A percentile compares a stretch with the other conserved stretches of the same genome.
These are phyloP conservation scores for Suhomyces pyralidae DNA, from an alignment of 805 yeast genomes.

Conservation along the genomic window DNA sequence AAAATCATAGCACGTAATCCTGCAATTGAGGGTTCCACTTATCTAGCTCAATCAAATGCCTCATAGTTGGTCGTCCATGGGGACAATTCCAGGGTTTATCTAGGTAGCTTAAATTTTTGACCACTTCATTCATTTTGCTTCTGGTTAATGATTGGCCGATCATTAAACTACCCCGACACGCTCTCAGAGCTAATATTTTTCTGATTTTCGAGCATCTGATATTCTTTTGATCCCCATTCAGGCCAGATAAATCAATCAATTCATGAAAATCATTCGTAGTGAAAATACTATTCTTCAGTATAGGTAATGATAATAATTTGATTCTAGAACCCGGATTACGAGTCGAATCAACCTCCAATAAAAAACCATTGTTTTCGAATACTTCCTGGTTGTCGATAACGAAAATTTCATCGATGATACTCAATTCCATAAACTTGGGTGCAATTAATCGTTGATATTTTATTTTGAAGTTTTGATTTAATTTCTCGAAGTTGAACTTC, in stretches of 20 bases:
- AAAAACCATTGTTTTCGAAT: slow-evolving; percentile 76
- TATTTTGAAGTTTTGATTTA: slow-evolving; percentile 53
- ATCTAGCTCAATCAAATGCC: slow-evolving; percentile 70
- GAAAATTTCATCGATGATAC: slow-evolving; percentile 72
- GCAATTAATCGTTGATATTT: slow-evolving; percentile 64
- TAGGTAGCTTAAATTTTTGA: slow-evolving; percentile 61
- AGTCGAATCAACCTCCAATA: slow-evolving; percentile 46
- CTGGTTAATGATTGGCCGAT: slow-evolving; percentile 69
- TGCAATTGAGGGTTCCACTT: slow-evolving; percentile 10
- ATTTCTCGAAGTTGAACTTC: slow-evolving; percentile 80
- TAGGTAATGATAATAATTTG: slow-evolving; percentile 62
- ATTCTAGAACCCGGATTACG: slow-evolving; percentile 56
- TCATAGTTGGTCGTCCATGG: slow-evolving; percentile 96
- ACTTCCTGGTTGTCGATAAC: slow-evolving; percentile 57
- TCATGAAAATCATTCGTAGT: slow-evolving; percentile 72
- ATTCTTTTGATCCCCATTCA: slow-evolving; percentile 27
- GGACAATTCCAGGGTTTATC: slow-evolving; percentile 98
- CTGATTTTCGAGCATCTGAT: slow-evolving; percentile 75
- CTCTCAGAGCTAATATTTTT: slow-evolving; percentile 88
- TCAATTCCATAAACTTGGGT: slow-evolving; percentile 60
- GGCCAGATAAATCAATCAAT: slow-evolving; percentile 62
- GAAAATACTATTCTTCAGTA: slow-evolving; percentile 67
- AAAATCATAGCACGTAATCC: slow-evolving; percentile 9
- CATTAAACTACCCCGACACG: slow-evolving; percentile 93
- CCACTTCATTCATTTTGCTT: slow-evolving; percentile 65